phyloP scores from a whole-genome alignment of 2,329 filamentous ascomycete species.

The Fusarium sp. region DNA sequence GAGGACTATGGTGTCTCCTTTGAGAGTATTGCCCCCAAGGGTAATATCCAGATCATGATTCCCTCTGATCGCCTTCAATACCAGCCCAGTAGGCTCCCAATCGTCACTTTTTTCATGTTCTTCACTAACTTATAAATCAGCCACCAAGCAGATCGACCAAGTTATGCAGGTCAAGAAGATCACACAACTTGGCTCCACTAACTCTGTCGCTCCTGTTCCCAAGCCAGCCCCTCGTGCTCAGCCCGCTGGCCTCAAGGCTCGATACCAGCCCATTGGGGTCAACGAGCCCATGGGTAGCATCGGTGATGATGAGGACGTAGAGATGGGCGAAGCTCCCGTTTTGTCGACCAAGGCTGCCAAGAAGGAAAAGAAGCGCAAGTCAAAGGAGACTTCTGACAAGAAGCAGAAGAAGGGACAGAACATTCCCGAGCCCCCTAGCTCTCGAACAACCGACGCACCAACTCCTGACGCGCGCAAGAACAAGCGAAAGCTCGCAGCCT shows the following conservation, averaged over 20 bases:
- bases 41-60: conserved; percentile 69
- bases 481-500: conserved; percentile 53
- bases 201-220: conserved; percentile 57
- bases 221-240: conserved; percentile 70
- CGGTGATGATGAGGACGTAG: conserved; percentile 60
- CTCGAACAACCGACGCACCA: conserved; percentile 30
- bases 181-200: conserved; percentile 63
- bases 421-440: conserved; percentile 15
- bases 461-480: conserved; percentile 49
- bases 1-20: conserved; percentile 71
- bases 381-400: conserved; percentile 45
- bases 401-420: conserved; percentile 46
- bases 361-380: conserved; percentile 52
- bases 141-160: conserved; percentile 61
- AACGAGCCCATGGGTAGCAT: conserved; percentile 52
- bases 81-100: conserved; percentile 59
- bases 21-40: conserved; percentile 62
- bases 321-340: conserved; percentile 57
- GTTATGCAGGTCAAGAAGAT: conserved; percentile 75
- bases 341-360: conserved; percentile 43
- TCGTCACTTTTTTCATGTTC: neutral
- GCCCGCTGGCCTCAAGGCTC: conserved; percentile 73
- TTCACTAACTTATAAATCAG: conserved; percentile 36
- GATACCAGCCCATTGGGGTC: conserved; percentile 75
- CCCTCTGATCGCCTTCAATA: conserved; percentile 69